Conservation (phyloP, 768 basidiomycete genomes). For the Termitomyces sp. region DNA sequence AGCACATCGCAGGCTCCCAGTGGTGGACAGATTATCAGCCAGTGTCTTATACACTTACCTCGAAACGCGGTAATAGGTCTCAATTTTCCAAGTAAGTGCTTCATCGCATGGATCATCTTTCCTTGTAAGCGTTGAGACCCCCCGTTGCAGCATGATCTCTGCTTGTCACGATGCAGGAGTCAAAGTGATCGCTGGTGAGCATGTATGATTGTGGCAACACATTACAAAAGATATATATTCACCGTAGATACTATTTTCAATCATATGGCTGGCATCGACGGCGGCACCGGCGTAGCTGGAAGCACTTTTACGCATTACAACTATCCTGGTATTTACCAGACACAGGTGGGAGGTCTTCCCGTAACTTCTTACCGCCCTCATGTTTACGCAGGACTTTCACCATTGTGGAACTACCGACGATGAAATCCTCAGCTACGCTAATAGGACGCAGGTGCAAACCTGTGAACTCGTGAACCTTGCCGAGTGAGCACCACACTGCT, state of each 20-base stretch:
- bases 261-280: constrained; percentile 57
- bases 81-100: constrained; percentile 43
- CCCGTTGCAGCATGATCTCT: constrained; percentile 39
- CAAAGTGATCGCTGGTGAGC: constrained; percentile 49
- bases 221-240: background rate
- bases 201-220: background rate
- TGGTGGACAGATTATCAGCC: constrained; percentile 81
- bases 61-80: constrained; percentile 59
- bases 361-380: constrained; percentile 8
- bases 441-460: constrained; percentile 55
- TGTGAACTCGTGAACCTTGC: constrained; percentile 52
- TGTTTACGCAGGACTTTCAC: constrained; percentile 48
- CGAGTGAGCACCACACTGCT: constrained; percentile 34
- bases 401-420: constrained; percentile 57
- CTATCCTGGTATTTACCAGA: constrained; percentile 49
- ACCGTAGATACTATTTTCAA: constrained; percentile 57
- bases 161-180: constrained; percentile 57
- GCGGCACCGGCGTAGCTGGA: constrained; percentile 50
- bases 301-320: constrained; percentile 52
- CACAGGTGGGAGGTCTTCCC: constrained; percentile 38
- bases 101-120: constrained; percentile 6
- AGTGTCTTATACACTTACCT: constrained; percentile 63
- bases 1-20: constrained; percentile 55
- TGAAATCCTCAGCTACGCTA: constrained; percentile 54
- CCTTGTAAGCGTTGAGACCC: background rate